Percentiles rank a stretch among this genome's conserved stretches.
phyloP scores from a whole-genome alignment of 2,329 filamentous ascomycete species.

The Alternaria viburni region DNA sequence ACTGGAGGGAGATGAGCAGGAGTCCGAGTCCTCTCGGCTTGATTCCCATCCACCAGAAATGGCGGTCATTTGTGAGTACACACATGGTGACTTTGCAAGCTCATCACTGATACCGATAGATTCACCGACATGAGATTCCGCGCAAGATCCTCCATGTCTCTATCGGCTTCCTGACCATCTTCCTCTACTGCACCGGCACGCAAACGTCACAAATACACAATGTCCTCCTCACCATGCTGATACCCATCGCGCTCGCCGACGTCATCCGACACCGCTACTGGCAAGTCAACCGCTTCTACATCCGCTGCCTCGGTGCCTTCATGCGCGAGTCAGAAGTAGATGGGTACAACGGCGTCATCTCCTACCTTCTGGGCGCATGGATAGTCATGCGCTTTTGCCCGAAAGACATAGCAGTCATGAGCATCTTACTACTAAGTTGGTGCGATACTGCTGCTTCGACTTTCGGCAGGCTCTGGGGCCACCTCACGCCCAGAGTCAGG shows the following conservation, averaged over 20 bases:
- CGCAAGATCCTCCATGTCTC: constrained; percentile 93
- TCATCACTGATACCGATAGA: constrained; percentile 37
- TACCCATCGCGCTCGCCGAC: constrained; percentile 85
- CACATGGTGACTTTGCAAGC: not conserved
- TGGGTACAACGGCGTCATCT: constrained; percentile 96
- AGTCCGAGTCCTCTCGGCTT: constrained; percentile 91
- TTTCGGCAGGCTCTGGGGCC: constrained; percentile 86
- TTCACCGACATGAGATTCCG: constrained; percentile 94
- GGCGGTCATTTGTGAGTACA: constrained; percentile 76
- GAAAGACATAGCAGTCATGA: constrained; percentile 91
- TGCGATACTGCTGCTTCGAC: constrained; percentile 97
- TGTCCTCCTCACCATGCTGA: constrained; percentile 77
- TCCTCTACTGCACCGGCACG: constrained; percentile 80
- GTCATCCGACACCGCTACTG: constrained; percentile 82
- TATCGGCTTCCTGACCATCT: constrained; percentile 91
- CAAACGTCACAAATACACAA: constrained; percentile 82
- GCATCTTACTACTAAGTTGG: constrained; percentile 91
- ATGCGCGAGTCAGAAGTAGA: constrained; percentile 97
- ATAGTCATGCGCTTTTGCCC: constrained; percentile 84
- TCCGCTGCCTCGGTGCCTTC: constrained; percentile 80
- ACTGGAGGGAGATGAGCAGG: constrained; percentile 86
- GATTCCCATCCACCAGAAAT: constrained; percentile 93
- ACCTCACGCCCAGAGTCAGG: constrained; percentile 84
- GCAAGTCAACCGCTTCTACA: constrained; percentile 85
- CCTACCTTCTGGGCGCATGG: constrained; percentile 92